Percentiles rank a stretch among this genome's conserved stretches.
These are phyloP conservation scores for Penicillium tannophilum DNA, from an alignment of 495 filamentous ascomycete genomes.

Conservation along the genomic window DNA sequence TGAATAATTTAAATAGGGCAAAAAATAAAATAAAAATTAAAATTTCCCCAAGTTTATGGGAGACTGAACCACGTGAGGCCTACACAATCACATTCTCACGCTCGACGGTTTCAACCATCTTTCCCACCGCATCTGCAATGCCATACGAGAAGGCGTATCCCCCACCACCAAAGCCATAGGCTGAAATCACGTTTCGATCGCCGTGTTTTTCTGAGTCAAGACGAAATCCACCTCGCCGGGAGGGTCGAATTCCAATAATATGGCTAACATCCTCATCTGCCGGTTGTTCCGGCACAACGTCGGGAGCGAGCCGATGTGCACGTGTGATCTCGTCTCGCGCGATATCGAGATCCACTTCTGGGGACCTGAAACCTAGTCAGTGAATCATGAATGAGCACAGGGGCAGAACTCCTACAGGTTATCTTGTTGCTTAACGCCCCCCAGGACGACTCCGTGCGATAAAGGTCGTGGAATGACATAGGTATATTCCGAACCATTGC, in stretches of 20 bases:
- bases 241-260: conserved; percentile 47
- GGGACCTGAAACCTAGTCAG: conserved; percentile 25
- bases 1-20: no score
- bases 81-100: conserved; percentile 34
- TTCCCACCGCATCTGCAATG: conserved; percentile 39
- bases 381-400: not conserved
- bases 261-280: conserved; percentile 33
- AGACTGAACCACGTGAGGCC: not conserved
- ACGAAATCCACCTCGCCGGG: conserved; percentile 41
- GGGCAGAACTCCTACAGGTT: conserved; percentile 32
- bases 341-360: conserved; percentile 42
- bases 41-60: no score
- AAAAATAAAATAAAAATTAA: no score
- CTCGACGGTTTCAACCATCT: conserved; percentile 43
- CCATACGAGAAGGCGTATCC: conserved; percentile 51
- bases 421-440: conserved; percentile 48
- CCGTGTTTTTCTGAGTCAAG: conserved; percentile 37
- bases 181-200: conserved; percentile 35
- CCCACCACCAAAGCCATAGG: conserved; percentile 48
- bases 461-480: conserved; percentile 52
- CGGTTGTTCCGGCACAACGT: conserved; percentile 41
- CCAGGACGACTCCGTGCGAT: conserved; percentile 46
- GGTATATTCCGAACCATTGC: conserved; percentile 51
- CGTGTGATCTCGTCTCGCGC: conserved; percentile 45
- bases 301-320: conserved; percentile 42